Conservation (phyloP, 305 asterid species). For the Fraxinus xanthoxyloides region DNA sequence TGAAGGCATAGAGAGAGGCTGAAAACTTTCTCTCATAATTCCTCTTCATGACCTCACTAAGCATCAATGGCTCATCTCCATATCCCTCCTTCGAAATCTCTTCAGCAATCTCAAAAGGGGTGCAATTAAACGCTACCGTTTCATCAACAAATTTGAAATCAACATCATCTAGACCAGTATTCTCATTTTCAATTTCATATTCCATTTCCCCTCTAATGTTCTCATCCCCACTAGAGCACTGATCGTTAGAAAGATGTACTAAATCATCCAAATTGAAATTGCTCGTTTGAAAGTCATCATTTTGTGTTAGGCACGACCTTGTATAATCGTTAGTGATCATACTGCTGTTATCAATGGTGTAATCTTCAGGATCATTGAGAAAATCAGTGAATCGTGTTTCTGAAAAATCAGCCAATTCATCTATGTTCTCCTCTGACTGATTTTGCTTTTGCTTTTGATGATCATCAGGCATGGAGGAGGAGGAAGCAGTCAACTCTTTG, state of each 20-base stretch:
- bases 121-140: constrained; percentile 37
- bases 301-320: constrained; percentile 13
- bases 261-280: constrained; percentile 22
- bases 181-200: constrained; percentile 28
- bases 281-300: constrained; percentile 13
- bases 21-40: constrained; percentile 15
- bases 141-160: constrained; percentile 61
- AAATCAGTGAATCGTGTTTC: constrained; percentile 50
- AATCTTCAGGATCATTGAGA: constrained; percentile 46
- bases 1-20: constrained; percentile 13
- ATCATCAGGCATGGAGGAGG: constrained; percentile 3
- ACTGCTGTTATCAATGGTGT: constrained; percentile 22
- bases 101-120: constrained; percentile 40
- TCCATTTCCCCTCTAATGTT: constrained; percentile 23
- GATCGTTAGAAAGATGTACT: constrained; percentile 15
- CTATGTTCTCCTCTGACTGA: constrained; percentile 7
- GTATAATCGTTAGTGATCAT: not conserved
- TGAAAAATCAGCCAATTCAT: constrained; percentile 33
- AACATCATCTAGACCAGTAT: constrained; percentile 19
- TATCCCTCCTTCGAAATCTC: not conserved
- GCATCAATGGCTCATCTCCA: not conserved
- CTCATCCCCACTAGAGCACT: not conserved
- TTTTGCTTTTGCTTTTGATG: constrained; percentile 16
- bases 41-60: constrained; percentile 8
- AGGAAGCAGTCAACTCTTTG: constrained; percentile 30